Evolutionary conservation across 2,329 filamentous ascomycete genomes (phyloP).

Genomic region (Diaporthe caulivora): DNA sequence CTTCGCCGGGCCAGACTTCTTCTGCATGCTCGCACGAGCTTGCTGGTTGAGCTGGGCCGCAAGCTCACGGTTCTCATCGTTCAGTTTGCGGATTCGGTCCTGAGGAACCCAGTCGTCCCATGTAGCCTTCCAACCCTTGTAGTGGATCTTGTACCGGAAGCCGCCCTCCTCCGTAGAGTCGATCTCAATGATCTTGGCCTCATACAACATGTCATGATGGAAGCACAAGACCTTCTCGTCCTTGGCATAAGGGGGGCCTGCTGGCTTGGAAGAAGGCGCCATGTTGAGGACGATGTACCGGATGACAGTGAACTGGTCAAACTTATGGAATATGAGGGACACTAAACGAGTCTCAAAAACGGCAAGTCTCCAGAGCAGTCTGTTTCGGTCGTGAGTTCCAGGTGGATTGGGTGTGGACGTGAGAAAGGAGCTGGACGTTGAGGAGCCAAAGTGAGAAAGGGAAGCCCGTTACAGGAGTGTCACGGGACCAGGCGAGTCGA

Average conservation of each 20-base stretch:
- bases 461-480: slow-evolving; percentile 30
- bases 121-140: slow-evolving; percentile 99
- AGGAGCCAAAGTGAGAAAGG: slow-evolving; percentile 16
- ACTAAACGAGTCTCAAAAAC: background rate
- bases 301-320: background rate
- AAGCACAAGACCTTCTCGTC: slow-evolving; percentile 98
- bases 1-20: slow-evolving; percentile 54
- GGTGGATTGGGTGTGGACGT: background rate
- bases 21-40: slow-evolving; percentile 70
- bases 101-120: slow-evolving; percentile 99
- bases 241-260: slow-evolving; percentile 69
- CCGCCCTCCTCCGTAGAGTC: slow-evolving; percentile 77
- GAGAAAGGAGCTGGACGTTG: background rate
- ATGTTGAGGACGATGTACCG: slow-evolving; percentile 43
- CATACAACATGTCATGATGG: slow-evolving; percentile 96
- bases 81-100: slow-evolving; percentile 94
- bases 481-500: slow-evolving; percentile 39
- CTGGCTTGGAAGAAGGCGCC: slow-evolving; percentile 56
- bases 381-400: background rate
- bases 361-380: background rate
- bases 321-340: background rate
- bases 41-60: slow-evolving; percentile 80
- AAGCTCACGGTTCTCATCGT: slow-evolving; percentile 93
- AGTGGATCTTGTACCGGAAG: slow-evolving; percentile 93
- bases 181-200: slow-evolving; percentile 93